Evolutionary conservation across 2,329 filamentous ascomycete genomes (phyloP).

Genomic region (Immersiporthe knoxdaviesiana): DNA sequence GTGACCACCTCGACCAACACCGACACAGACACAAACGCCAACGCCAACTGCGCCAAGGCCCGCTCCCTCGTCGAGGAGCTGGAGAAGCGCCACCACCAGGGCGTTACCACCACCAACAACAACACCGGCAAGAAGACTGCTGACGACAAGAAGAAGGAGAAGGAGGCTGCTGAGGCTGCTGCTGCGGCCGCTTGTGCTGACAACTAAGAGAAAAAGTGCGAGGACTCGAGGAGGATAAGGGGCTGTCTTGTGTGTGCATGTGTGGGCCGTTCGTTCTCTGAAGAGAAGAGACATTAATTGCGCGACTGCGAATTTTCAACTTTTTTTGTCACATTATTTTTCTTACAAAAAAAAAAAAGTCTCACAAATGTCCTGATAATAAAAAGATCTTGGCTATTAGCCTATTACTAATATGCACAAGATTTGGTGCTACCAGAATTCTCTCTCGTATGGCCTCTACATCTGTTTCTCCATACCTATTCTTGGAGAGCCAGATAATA

Average conservation of each 20-base stretch:
- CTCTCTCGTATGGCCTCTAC: not conserved
- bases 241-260: not conserved
- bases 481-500: not conserved
- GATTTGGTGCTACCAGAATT: not conserved
- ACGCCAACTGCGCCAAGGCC: constrained; percentile 5
- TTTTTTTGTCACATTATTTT: not conserved
- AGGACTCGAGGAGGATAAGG: not conserved
- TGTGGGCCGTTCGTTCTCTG: not conserved
- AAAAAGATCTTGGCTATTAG: not conserved
- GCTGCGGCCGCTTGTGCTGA: not conserved
- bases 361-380: not conserved
- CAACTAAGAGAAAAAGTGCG: not conserved
- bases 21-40: not conserved
- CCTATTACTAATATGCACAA: not conserved
- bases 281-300: not conserved
- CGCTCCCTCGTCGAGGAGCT: constrained; percentile 6
- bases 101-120: not conserved
- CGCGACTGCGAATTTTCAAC: not conserved
- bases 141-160: constrained; percentile 2
- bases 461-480: not conserved
- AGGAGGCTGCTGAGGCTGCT: not conserved
- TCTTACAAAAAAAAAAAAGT: not conserved
- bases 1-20: not conserved
- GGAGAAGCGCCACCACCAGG: constrained; percentile 2
- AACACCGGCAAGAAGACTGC: not conserved